A percentile compares a stretch with the other conserved stretches of the same genome.
These are phyloP conservation scores for Hura crepitans DNA, from an alignment of 441 rosid genomes.

Conservation along the genomic window DNA sequence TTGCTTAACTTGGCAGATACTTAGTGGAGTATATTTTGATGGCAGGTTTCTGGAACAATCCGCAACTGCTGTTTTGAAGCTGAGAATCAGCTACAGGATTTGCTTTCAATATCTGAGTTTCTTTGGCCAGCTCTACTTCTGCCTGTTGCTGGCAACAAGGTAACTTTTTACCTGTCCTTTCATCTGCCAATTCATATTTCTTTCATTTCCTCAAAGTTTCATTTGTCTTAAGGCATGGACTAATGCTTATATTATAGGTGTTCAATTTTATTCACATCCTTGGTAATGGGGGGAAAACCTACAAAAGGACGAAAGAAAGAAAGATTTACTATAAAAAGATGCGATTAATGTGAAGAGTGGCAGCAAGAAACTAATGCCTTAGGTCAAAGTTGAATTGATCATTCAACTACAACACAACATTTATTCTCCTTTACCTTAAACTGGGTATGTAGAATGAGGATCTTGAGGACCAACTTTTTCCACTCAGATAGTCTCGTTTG, in stretches of 20 bases:
- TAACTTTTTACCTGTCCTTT: slow-evolving; percentile 20
- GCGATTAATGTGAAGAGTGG: background rate
- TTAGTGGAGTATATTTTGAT: slow-evolving; percentile 22
- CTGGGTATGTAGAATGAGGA: background rate
- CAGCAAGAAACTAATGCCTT: background rate
- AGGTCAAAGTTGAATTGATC: background rate
- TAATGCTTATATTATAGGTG: background rate
- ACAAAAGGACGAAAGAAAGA: background rate
- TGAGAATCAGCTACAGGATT: slow-evolving; percentile 69
- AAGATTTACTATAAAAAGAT: background rate
- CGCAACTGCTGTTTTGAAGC: slow-evolving; percentile 94
- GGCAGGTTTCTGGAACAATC: slow-evolving; percentile 83
- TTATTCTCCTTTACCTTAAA: background rate
- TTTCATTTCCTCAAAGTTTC: slow-evolving; percentile 1
- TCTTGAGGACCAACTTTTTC: background rate
- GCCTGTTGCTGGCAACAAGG: slow-evolving; percentile 90
- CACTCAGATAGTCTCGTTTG: background rate
- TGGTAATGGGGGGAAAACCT: background rate
- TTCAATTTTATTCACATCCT: background rate
- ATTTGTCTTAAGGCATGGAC: background rate
- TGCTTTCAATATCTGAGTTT: slow-evolving; percentile 81
- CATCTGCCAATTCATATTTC: background rate
- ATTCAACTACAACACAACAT: background rate
- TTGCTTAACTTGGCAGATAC: slow-evolving; percentile 7
- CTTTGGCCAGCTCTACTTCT: slow-evolving; percentile 91